Evolutionary conservation across 345 rosid species (phyloP).

Genomic region (Eucalyptus tenuipes): DNA sequence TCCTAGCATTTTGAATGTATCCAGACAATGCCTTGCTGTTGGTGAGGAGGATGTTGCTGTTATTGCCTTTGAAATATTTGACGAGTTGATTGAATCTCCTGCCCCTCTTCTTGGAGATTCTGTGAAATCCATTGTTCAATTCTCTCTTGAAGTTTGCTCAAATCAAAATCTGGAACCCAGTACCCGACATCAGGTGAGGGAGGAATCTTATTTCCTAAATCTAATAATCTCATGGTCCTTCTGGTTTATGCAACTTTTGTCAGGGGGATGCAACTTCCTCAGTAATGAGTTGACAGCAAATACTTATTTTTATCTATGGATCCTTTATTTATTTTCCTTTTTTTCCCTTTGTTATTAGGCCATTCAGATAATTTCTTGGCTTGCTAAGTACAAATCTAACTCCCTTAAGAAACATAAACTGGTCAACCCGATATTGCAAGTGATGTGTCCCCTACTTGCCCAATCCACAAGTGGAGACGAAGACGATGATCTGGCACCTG

Average conservation of each 20-base stretch:
- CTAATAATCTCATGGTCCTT: not conserved
- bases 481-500: conserved; percentile 97
- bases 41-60: conserved; percentile 98
- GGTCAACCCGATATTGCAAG: conserved; percentile 80
- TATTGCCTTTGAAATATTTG: conserved; percentile 97
- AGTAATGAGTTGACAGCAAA: not conserved
- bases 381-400: conserved; percentile 83
- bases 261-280: not conserved
- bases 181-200: conserved; percentile 90
- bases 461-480: conserved; percentile 63
- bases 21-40: conserved; percentile 82
- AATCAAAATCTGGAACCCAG: conserved; percentile 69
- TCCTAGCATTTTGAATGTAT: conserved; percentile 91
- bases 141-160: conserved; percentile 95
- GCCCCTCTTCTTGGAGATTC: conserved; percentile 99
- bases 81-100: conserved; percentile 96
- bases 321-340: not conserved
- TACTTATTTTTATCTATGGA: not conserved
- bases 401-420: conserved; percentile 84
- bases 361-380: conserved; percentile 96
- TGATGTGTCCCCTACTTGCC: conserved; percentile 94
- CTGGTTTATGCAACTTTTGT: not conserved
- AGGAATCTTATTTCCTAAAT: not conserved
- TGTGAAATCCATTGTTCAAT: conserved; percentile 86
- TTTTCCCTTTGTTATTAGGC: conserved; percentile 42